phyloP scores from a whole-genome alignment of 1,139 yeast genomes.

The Saccharomycopsis hybrid region DNA sequence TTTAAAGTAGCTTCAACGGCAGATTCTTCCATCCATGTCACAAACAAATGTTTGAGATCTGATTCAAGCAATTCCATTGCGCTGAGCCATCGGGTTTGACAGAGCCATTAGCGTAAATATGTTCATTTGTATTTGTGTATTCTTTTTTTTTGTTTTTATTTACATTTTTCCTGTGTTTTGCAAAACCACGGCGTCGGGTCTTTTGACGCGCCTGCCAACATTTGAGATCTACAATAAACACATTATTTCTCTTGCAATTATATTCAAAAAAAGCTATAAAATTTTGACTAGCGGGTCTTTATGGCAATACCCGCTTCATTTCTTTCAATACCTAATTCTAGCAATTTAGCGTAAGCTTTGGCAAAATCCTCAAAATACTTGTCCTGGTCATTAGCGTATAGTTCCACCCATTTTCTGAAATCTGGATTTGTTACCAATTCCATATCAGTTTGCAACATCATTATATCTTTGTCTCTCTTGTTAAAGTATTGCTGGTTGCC shows the following conservation, averaged over 20 bases:
- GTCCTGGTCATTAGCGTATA: conserved; percentile 48
- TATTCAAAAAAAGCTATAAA: neutral
- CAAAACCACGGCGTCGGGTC: no score
- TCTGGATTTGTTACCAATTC: conserved; percentile 43
- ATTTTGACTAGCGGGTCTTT: conserved; percentile 26
- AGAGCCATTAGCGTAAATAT: neutral
- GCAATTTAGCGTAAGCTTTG: conserved; percentile 44
- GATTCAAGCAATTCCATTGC: conserved; percentile 5
- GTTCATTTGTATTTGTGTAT: neutral
- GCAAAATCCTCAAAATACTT: conserved; percentile 49
- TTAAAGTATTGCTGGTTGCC: conserved; percentile 36
- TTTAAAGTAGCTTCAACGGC: conserved; percentile 26
- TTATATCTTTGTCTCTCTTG: conserved; percentile 36
- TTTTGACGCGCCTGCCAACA: no score
- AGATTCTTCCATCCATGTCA: conserved; percentile 41
- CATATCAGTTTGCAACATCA: conserved; percentile 66
- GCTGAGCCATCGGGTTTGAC: no score
- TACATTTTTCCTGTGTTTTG: no score
- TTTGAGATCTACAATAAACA: no score
- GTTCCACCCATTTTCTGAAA: conserved; percentile 44
- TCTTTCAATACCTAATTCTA: conserved; percentile 56
- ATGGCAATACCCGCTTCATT: conserved; percentile 47
- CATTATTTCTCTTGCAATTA: neutral
- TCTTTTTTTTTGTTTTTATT: neutral
- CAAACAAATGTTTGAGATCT: conserved; percentile 35